These are phyloP conservation scores for Thelephora aurantiotincta DNA, from an alignment of 768 basidiomycete genomes.

Conservation along the genomic window DNA sequence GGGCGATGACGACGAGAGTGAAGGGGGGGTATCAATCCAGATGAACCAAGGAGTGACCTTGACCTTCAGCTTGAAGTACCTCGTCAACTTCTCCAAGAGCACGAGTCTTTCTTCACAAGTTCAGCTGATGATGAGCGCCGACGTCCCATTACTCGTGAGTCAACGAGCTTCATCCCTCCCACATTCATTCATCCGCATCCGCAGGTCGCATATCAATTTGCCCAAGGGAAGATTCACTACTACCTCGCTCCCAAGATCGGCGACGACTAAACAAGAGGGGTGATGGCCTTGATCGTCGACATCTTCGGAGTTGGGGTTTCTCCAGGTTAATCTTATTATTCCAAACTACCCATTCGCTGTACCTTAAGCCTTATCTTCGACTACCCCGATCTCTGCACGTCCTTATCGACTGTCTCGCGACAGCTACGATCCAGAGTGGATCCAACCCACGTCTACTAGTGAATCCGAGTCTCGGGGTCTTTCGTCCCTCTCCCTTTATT, in stretches of 20 bases:
- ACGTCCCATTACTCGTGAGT: constrained; percentile 76
- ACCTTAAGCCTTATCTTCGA: too few species aligned
- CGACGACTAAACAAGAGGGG: constrained; percentile 38
- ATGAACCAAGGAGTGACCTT: constrained; percentile 85
- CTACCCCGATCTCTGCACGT: too few species aligned
- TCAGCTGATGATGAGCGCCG: constrained; percentile 81
- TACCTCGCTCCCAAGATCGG: constrained; percentile 95
- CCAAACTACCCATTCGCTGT: too few species aligned
- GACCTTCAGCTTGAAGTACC: constrained; percentile 94
- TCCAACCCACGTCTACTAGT: too few species aligned
- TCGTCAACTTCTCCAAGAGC: constrained; percentile 93
- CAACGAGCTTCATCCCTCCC: neutral
- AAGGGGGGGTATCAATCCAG: constrained; percentile 57
- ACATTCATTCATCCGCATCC: constrained; percentile 1
- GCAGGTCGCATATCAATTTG: constrained; percentile 82
- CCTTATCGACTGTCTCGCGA: too few species aligned
- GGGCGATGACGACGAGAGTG: constrained; percentile 32
- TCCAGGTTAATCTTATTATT: too few species aligned
- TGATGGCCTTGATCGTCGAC: too few species aligned
- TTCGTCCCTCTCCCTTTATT: too few species aligned
- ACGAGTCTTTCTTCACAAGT: constrained; percentile 58
- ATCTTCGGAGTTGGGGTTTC: too few species aligned
- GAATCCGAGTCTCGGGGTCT: too few species aligned
- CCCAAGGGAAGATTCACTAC: constrained; percentile 80
- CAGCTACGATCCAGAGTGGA: too few species aligned